phyloP scores from a whole-genome alignment of 208 protist genomes.

The Borovskyia barvae region DNA sequence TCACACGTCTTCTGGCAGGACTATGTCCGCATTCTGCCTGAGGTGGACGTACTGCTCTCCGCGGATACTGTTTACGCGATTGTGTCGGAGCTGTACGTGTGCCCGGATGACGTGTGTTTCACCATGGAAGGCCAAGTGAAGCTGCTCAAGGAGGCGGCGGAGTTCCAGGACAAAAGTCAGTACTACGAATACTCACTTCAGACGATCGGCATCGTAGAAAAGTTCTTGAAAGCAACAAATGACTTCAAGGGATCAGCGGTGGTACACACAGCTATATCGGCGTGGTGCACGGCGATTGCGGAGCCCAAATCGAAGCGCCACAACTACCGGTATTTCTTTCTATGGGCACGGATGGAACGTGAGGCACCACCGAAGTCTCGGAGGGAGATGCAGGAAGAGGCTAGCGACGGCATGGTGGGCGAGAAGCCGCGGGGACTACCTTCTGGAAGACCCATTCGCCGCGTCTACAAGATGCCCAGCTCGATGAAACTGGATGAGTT shows the following conservation, averaged over 20 bases:
- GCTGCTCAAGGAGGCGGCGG: conserved; percentile 73
- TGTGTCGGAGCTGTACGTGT: conserved; percentile 74
- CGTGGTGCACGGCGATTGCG: conserved; percentile 66
- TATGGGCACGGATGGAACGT: conserved; percentile 86
- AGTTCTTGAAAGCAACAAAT: conserved; percentile 47
- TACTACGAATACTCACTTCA: conserved; percentile 81
- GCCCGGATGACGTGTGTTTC: conserved; percentile 79
- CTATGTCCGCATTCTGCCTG: conserved; percentile 85
- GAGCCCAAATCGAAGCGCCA: conserved; percentile 39
- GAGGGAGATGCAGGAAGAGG: conserved; percentile 39
- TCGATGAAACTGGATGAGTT: conserved; percentile 51
- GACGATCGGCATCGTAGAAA: conserved; percentile 62
- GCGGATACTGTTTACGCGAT: conserved; percentile 73
- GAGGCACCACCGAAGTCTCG: conserved; percentile 24
- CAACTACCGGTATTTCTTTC: conserved; percentile 74
- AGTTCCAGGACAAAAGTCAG: conserved; percentile 76
- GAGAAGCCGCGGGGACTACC: conserved; percentile 59
- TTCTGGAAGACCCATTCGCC: conserved; percentile 48
- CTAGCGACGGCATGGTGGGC: conserved; percentile 36
- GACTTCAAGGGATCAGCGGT: conserved; percentile 61
- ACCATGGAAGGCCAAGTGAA: conserved; percentile 82
- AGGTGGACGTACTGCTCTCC: conserved; percentile 61
- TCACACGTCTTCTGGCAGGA: conserved; percentile 90
- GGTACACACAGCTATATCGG: conserved; percentile 67
- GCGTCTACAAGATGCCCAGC: conserved; percentile 84